phyloP scores from a whole-genome alignment of 2,329 filamentous ascomycete species.

The Colletotrichum salicis region DNA sequence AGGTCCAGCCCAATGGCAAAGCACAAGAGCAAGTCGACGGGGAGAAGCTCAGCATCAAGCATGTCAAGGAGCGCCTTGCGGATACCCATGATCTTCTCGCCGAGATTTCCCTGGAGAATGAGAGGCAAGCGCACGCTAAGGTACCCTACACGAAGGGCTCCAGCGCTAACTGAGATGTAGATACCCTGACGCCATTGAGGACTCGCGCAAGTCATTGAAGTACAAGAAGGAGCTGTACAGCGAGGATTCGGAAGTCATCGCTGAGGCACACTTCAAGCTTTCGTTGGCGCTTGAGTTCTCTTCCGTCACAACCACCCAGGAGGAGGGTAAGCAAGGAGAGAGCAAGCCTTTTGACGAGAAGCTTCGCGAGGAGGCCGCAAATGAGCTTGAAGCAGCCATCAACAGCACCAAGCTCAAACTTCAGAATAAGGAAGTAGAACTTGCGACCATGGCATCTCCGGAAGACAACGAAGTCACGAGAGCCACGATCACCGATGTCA shows the following conservation, averaged over 20 bases:
- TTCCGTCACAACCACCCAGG: conserved; percentile 74
- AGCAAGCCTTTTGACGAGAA: conserved; percentile 72
- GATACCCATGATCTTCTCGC: conserved; percentile 95
- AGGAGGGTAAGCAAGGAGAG: conserved; percentile 56
- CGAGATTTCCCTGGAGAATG: conserved; percentile 97
- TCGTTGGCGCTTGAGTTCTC: conserved; percentile 95
- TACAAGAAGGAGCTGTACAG: conserved; percentile 84
- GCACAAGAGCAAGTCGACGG: conserved; percentile 54
- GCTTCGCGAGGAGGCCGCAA: conserved; percentile 76
- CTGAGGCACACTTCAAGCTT: conserved; percentile 96
- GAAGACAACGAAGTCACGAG: conserved; percentile 74
- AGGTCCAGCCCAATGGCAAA: conserved; percentile 53
- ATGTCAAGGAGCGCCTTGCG: conserved; percentile 85
- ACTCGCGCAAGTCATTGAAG: conserved; percentile 80
- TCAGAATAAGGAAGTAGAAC: conserved; percentile 73
- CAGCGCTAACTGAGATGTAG: conserved; percentile 47
- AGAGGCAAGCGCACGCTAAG: conserved; percentile 64
- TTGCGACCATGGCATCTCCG: conserved; percentile 70
- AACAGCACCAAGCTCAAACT: conserved; percentile 77
- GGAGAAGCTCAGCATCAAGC: conserved; percentile 57
- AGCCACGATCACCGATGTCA: conserved; percentile 75
- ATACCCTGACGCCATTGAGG: conserved; percentile 86
- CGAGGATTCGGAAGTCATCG: conserved; percentile 83
- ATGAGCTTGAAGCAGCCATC: conserved; percentile 79
- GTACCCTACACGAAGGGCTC: neutral